Base-by-base conservation (phyloP, 2,329 filamentous ascomycete species). In the Cladosporium colombiae region DNA sequence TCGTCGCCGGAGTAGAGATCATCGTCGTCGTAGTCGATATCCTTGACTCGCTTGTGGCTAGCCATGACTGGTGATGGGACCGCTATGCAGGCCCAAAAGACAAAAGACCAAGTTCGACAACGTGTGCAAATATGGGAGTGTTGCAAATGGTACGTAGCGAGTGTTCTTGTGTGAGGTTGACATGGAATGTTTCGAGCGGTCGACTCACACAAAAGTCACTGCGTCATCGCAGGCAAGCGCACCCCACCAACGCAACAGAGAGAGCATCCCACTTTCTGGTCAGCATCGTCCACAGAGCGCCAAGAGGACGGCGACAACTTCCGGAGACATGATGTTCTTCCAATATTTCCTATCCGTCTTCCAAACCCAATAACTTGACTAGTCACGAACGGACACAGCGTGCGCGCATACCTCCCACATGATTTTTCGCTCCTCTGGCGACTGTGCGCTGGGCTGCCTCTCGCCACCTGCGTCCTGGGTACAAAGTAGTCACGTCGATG, bases 1-100 rank as follows among this genome's bases (percentile, higher is more conserved):
- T 85, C 82, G 67, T 81, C 83, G 23, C 61, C 61, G 29, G 61
- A 63, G 72, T 84, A 83, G 16, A 83, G 68, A 69, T 87, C 85
- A 68, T 84, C 82, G 31, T 81, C 81, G 59, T 83, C 80, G 69
- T 82, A 83, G 65, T 75, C 78, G 46, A 83, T 72, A 63, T 81
- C 81, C 70, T 82, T 81, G 61, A 81, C 77, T 71, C 81, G 77
- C 52, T 79, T 79, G 66, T 77, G 74, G 53, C 77, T 76, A 37
- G 74, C 71, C 73, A 80, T 81, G 29, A 40, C 71, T 57, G 55
- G 33, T 44, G 16, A 50, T 18, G 16, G 21, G 7, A 11, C 1
- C 31, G 31, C 29, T 25, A 16, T 40, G 18, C 40, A 46, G 40
- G 10, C 40, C 23, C 2, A 46, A 46, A 46, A 10, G 0, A 46